phyloP scores from a whole-genome alignment of 2,329 filamentous ascomycete genomes.

The Immersiporthe knoxdaviesiana region DNA sequence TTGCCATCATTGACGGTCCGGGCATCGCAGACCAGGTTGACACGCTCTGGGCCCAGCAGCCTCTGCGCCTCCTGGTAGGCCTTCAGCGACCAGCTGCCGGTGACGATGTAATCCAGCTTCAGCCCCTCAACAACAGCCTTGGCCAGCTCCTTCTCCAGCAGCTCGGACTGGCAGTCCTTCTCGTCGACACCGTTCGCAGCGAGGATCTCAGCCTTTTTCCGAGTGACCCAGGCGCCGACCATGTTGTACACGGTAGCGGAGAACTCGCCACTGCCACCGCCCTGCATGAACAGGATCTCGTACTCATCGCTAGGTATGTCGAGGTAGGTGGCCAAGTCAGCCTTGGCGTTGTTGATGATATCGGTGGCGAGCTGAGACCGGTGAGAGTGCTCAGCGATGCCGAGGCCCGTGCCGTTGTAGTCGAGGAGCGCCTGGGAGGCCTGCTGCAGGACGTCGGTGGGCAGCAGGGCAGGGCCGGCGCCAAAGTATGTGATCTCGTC shows the following conservation, averaged over 20 bases:
- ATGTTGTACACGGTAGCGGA: slow-evolving; percentile 83
- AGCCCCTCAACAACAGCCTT: slow-evolving; percentile 70
- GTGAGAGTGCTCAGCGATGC: slow-evolving; percentile 88
- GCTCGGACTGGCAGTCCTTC: slow-evolving; percentile 55
- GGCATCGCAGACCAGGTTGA: slow-evolving; percentile 78
- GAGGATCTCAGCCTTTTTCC: slow-evolving; percentile 63
- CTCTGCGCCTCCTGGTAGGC: slow-evolving; percentile 81
- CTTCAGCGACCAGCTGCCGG: slow-evolving; percentile 89
- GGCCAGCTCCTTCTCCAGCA: slow-evolving; percentile 63
- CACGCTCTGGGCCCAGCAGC: slow-evolving; percentile 74
- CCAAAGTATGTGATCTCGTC: slow-evolving; percentile 84
- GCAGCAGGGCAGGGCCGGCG: slow-evolving; percentile 85
- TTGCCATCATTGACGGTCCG: slow-evolving; percentile 72
- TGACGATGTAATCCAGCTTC: slow-evolving; percentile 87
- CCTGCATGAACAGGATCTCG: slow-evolving; percentile 87
- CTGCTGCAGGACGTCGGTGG: slow-evolving; percentile 76
- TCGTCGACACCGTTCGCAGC: slow-evolving; percentile 56
- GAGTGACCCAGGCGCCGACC: slow-evolving; percentile 79
- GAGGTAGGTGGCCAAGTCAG: slow-evolving; percentile 71
- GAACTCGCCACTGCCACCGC: slow-evolving; percentile 85
- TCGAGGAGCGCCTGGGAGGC: slow-evolving; percentile 80
- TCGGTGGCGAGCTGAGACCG: slow-evolving; percentile 77
- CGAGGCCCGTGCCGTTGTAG: slow-evolving; percentile 79
- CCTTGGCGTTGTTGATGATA: slow-evolving; percentile 80
- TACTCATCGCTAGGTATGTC: slow-evolving; percentile 80